Base-by-base conservation (phyloP, 2,329 filamentous ascomycete genomes). In the Cyphellophora attinorum region DNA sequence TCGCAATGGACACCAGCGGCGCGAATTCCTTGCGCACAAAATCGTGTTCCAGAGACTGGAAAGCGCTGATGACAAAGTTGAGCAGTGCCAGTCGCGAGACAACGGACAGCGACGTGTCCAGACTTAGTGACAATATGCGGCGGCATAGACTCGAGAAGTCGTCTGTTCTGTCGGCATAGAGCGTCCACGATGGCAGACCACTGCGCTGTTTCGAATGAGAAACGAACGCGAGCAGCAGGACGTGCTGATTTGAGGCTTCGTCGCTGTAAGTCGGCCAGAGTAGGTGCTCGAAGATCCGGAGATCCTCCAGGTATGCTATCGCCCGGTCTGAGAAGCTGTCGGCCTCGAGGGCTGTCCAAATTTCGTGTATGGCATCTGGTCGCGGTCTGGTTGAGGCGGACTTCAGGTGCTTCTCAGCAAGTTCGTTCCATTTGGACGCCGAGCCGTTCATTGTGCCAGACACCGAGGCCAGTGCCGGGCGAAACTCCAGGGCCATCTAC, bases 21-120 rank as follows among this genome's bases (percentile, higher is more conserved):
- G 89, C 91, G 59, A 91, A 96, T 65, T 98, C 91, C 58, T 95
- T 96, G 43, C 91, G 79, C 32, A 98, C 83, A 37, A 93, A 74
- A 23, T 75, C 74, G 54, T 79, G 88, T 56, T 98, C 93, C 19
- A 98, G 69, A 30, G 86, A 95, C 58, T 96, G 88, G 55, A 95
- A 98, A 21, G 89, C 84, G 46, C 80, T 76, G 33, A 93, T 93
- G 42, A 96, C 70, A 59, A 96, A 96, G 15, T 76, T 81, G 14
- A 98, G 66, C n/a, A 96, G 73, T 34, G 93, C 79, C 6, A 81
- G 83, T 41, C 85, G 77, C 35, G 94, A 72, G 17, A 68, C 64
- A 23, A 72, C 62, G 14, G 79, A 69, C 13, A 86, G 60, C 2
- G 79, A 78, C 42, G 62, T 65, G 53, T 89, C 83, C 48, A 91